Base-by-base conservation (phyloP, 1,284 basidiomycete species). In the Irpex sp. region DNA sequence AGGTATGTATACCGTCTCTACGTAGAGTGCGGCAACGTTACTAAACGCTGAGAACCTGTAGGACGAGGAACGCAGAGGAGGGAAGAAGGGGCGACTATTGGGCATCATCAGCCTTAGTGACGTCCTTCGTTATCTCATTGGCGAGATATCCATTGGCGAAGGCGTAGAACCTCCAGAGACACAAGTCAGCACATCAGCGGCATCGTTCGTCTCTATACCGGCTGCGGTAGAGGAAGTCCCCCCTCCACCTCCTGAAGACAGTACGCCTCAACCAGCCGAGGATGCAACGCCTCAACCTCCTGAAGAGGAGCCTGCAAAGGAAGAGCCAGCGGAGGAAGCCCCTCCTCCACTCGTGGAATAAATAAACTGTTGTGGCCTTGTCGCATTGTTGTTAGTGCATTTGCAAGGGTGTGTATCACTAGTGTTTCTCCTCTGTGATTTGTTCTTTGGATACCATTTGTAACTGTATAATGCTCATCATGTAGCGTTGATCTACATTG, bases 41-140 rank as follows among this genome's bases (percentile, higher is more conserved):
- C 31, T 65, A 35, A 6, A 37, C 35, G 37, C 54, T n/a, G 15
- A 31, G 43, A 15, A 9, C 62, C 17, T 59, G 11, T 66, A 92
- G 90, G 89, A 90, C 71, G 90, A 92, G 76, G 90, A 89, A 72
- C 83, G 78, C 72, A 83, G 76, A 75, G 91, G 84, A 43, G 89
- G 92, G 7, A 90, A 86, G 77, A 93, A 93, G 74, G 95, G 95
- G 1, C 83, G 92, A 5, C 78, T 98, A 5, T 78, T 96, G 36
- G 95, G 95, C 0, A 88, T 97, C 68, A 93, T 98, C 73, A 94
- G 93, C 6, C 80, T 97, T 63, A 94, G 92, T 72, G 95, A 98
- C 74, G 93, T 98, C 43, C 79, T 98, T 67, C 85, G 89, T 49
- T 94, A 96, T 71, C 80, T 97, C 63, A 92, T 97, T 59, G 93